These are phyloP conservation scores for Posidonia oceanica DNA, from an alignment of 116 monocot species.

Conservation along the genomic window DNA sequence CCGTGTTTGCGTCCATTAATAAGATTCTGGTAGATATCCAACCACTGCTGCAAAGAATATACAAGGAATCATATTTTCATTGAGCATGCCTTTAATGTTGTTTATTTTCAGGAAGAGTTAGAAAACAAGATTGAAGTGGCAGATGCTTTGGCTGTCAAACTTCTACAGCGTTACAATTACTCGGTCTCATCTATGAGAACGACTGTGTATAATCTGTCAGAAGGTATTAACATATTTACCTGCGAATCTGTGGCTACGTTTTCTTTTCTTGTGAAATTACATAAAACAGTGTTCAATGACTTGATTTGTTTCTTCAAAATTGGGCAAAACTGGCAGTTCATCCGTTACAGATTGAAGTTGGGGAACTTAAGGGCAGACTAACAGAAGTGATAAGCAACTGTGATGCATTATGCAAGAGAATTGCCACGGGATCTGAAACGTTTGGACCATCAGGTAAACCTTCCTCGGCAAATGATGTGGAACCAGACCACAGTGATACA, in stretches of 20 bases:
- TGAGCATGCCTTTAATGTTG: neutral
- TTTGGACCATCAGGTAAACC: constrained; percentile 24
- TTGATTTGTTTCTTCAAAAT: neutral
- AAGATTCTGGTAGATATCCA: too few species aligned
- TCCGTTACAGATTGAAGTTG: constrained; percentile 72
- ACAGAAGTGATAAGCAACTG: constrained; percentile 95
- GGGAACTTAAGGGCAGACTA: constrained; percentile 85
- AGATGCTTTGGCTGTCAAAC: constrained; percentile 80
- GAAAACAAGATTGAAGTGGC: constrained; percentile 90
- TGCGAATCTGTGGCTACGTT: neutral
- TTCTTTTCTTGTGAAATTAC: neutral
- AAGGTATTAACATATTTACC: constrained; percentile 34
- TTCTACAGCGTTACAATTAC: constrained; percentile 76
- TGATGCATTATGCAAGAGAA: constrained; percentile 87
- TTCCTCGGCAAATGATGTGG: neutral
- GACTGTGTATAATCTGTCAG: constrained; percentile 42
- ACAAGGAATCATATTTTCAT: too few species aligned
- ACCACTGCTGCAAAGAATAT: too few species aligned
- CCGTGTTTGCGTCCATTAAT: too few species aligned
- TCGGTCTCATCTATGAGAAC: constrained; percentile 72
- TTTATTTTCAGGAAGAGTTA: constrained; percentile 58
- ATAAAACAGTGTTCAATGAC: neutral
- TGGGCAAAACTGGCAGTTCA: constrained; percentile 35
- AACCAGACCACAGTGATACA: neutral
- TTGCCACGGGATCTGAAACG: constrained; percentile 49